These are phyloP conservation scores for Scheffersomyces stambukii DNA, from an alignment of 1,139 yeast genomes.

Conservation along the genomic window DNA sequence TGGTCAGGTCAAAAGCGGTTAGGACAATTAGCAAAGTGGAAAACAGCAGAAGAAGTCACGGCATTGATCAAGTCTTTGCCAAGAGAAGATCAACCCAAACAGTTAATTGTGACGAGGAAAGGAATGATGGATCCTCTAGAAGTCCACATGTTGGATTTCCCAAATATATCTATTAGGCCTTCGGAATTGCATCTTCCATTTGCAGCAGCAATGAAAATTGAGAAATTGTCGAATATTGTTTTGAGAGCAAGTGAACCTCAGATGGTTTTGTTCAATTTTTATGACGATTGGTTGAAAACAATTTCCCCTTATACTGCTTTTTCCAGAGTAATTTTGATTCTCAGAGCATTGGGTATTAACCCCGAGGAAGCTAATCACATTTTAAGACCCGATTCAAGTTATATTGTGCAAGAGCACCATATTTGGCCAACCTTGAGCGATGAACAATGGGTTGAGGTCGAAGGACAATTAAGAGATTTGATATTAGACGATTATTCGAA, in stretches of 20 bases:
- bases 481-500: constrained; percentile 82
- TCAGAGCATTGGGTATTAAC: constrained; percentile 77
- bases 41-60: constrained; percentile 96
- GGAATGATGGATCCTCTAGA: constrained; percentile 94
- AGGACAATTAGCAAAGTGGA: constrained; percentile 95
- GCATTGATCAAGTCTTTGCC: constrained; percentile 87
- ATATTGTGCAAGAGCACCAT: constrained; percentile 72
- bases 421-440: constrained; percentile 89
- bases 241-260: constrained; percentile 88
- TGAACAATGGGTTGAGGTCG: constrained; percentile 92
- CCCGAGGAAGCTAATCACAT: constrained; percentile 74
- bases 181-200: constrained; percentile 90
- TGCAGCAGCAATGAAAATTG: constrained; percentile 79
- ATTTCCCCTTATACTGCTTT: constrained; percentile 92
- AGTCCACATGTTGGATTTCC: constrained; percentile 96
- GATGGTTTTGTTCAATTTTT: constrained; percentile 84
- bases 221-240: constrained; percentile 74
- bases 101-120: constrained; percentile 82
- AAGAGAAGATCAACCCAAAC: constrained; percentile 91
- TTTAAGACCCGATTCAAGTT: constrained; percentile 68
- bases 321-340: constrained; percentile 73
- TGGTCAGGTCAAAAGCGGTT: constrained; percentile 97
- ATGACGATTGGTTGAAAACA: constrained; percentile 88
- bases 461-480: constrained; percentile 80
- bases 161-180: constrained; percentile 84